These are phyloP conservation scores for Cardiospermum halicacabum DNA, from an alignment of 345 rosid species.

Conservation along the genomic window DNA sequence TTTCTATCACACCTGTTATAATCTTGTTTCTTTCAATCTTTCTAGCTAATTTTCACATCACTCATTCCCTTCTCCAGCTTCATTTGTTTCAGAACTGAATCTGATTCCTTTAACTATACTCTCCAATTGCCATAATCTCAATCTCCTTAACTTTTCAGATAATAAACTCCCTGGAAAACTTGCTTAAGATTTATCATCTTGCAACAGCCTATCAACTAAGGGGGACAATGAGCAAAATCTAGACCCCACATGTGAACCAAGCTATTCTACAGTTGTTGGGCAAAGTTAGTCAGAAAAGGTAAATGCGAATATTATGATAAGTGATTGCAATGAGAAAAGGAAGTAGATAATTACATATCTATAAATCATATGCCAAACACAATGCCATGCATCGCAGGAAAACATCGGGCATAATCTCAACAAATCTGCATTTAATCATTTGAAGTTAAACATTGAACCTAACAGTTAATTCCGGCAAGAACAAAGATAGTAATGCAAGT, in stretches of 20 bases:
- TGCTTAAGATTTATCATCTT: too few relatives aligned
- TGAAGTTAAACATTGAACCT: conserved; percentile 1
- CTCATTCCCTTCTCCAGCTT: too few relatives aligned
- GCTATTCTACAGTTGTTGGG: conserved; percentile 40
- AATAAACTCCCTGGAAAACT: too few relatives aligned
- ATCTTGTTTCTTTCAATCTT: too few relatives aligned
- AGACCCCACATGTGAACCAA: conserved; percentile 67
- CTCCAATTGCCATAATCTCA: too few relatives aligned
- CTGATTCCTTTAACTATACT: too few relatives aligned
- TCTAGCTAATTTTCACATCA: too few relatives aligned
- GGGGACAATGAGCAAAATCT: conserved; percentile 33
- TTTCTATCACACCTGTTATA: too few relatives aligned
- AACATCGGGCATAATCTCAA: conserved; percentile 95
- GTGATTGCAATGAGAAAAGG: background rate
- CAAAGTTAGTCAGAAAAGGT: background rate
- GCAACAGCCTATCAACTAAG: too few relatives aligned
- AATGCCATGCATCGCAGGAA: conserved; percentile 89
- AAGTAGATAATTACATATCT: conserved; percentile 24
- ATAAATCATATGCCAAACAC: conserved; percentile 98
- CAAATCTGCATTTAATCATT: too few relatives aligned
- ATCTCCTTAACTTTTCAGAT: too few relatives aligned
- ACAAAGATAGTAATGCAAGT: conserved; percentile 1
- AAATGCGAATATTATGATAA: background rate
- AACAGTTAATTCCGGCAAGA: background rate
- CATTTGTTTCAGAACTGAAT: too few relatives aligned